Evolutionary conservation across 495 filamentous ascomycete species (phyloP), one percentile per base, ranked within the genome.

Genomic region (Daldinia loculata): DNA sequence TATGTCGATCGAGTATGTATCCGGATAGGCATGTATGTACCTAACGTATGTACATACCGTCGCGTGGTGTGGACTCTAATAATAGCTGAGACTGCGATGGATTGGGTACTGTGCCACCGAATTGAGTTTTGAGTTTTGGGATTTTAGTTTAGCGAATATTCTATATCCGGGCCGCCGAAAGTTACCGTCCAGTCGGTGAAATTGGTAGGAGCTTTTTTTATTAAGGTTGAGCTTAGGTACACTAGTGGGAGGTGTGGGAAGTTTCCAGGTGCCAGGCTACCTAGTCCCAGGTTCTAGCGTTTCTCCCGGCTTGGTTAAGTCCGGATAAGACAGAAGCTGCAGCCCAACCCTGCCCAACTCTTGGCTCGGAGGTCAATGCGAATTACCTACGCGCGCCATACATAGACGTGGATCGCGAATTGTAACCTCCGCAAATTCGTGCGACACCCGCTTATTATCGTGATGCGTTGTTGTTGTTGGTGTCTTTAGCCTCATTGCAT

Each of bases 91-190:
- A 50, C 57, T 24, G 22, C 29, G 45, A 24, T 15, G 32, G n/a
- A 26, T 62, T 30, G 45, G n/a, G 30, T 34, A 19, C 27, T 29
- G 65, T 56, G n/a, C 50, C 55, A 62, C 27, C 38, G 17, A 56
- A 61, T 61, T 52, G 59, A 62, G 65, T 69, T 69, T 61, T 39
- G 36, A 32, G 27, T 55, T 61, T 65, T 70, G 43, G 43, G 19
- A 48, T 24, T 45, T 48, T 36, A 36, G 34, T 36, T 24, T 48
- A 48, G 43, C 43, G 43, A 48, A 48, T 12, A 24, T 48, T 48
- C 43, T 24, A 24, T 48, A 48, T 48, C 19, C 43, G 43, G 26
- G 38, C 39, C 43, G 30, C 65, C 50, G 50, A 67, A 56, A 60
- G 45, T 32, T 61, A 68, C 66, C 66, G 27, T n/a, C 24, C 51